Conservation (phyloP, 2,329 filamentous ascomycete species). For the Thyridium curvatum region DNA sequence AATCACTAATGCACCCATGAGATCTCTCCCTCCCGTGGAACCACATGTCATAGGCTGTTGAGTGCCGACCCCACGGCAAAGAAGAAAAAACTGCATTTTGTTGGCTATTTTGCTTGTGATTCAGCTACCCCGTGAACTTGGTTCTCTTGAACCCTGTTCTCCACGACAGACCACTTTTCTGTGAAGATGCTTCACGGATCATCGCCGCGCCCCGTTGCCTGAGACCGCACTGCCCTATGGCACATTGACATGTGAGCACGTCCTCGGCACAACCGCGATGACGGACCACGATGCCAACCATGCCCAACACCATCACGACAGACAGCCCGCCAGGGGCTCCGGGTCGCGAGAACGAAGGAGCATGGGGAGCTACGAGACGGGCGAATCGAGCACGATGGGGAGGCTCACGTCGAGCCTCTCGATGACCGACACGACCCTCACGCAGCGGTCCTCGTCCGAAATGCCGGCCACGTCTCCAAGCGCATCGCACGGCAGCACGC, state of each 20-base stretch:
- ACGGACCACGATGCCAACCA: slow-evolving; percentile 21
- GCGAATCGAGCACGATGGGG: slow-evolving; percentile 34
- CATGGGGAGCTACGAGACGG: slow-evolving; percentile 32
- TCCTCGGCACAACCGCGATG: slow-evolving; percentile 17
- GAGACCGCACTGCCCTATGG: no score
- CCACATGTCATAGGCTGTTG: no score
- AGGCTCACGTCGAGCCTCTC: slow-evolving; percentile 14
- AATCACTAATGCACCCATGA: no score
- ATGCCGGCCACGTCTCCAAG: background rate
- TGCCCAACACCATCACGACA: slow-evolving; percentile 13
- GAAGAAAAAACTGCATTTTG: no score
- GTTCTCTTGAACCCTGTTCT: no score
- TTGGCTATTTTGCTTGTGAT: no score
- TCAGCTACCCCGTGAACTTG: no score
- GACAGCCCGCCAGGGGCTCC: slow-evolving; percentile 11
- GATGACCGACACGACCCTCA: slow-evolving; percentile 9
- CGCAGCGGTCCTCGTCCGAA: slow-evolving; percentile 8
- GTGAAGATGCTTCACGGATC: no score
- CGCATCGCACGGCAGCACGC: background rate
- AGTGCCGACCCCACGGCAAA: no score
- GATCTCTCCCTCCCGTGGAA: no score
- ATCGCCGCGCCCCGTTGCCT: no score
- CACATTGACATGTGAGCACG: slow-evolving; percentile 6
- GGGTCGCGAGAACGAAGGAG: slow-evolving; percentile 10
- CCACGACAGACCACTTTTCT: no score